phyloP scores from a whole-genome alignment of 352 stramenopile species.

The Phytophthora pisi region DNA sequence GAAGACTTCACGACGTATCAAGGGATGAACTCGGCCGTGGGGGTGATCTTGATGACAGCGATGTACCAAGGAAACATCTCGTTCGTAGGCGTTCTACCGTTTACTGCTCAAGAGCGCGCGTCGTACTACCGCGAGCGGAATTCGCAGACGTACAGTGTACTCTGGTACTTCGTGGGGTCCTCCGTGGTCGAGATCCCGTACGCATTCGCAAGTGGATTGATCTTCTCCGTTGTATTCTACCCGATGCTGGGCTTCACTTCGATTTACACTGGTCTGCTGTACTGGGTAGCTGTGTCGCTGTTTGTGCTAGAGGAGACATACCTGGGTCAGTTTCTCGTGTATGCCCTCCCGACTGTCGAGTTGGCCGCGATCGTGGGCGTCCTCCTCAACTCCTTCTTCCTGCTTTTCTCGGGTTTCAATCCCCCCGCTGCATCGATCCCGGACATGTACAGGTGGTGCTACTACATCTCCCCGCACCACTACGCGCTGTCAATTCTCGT shows the following conservation, averaged over 20 bases:
- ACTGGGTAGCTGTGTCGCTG: constrained; percentile 25
- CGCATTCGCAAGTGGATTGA: constrained; percentile 11
- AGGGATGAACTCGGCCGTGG: constrained; percentile 53
- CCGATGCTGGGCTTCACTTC: constrained; percentile 30
- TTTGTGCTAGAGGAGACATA: constrained; percentile 35
- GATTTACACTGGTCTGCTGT: constrained; percentile 21
- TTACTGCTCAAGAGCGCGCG: constrained; percentile 12
- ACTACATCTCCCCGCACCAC: constrained; percentile 35
- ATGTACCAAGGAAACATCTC: constrained; percentile 21
- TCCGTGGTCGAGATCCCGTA: constrained; percentile 20
- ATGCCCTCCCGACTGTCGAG: constrained; percentile 15
- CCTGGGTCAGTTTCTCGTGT: constrained; percentile 31
- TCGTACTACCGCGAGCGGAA: constrained; percentile 18
- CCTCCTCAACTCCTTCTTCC: constrained; percentile 33
- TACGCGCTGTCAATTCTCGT: constrained; percentile 6
- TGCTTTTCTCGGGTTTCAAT: constrained; percentile 56
- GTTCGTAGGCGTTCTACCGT: constrained; percentile 10
- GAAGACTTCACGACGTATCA: constrained; percentile 51
- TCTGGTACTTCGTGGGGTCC: constrained; percentile 22
- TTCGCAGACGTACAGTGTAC: constrained; percentile 14
- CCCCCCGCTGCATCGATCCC: constrained; percentile 48
- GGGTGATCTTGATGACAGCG: constrained; percentile 25
- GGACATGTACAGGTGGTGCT: constrained; percentile 47
- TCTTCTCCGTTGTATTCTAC: constrained; percentile 21
- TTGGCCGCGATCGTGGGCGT: constrained; percentile 10